phyloP scores from a whole-genome alignment of 2,329 filamentous ascomycete species.

The Fusarium devonianum region DNA sequence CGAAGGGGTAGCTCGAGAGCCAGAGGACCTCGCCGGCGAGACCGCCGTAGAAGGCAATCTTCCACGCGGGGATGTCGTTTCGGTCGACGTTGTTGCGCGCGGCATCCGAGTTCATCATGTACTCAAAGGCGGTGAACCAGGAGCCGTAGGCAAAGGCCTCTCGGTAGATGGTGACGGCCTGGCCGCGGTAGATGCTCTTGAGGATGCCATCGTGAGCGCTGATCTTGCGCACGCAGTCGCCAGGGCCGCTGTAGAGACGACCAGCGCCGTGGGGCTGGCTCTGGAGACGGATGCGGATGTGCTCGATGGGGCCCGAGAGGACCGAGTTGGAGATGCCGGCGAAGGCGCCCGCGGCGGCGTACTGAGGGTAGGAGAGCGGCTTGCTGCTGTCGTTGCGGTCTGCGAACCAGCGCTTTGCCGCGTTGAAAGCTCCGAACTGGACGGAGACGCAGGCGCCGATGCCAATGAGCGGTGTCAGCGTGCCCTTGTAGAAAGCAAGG shows the following conservation, averaged over 20 bases:
- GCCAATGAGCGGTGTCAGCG: slow-evolving; percentile 89
- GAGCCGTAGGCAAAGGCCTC: slow-evolving; percentile 95
- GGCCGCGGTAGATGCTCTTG: slow-evolving; percentile 83
- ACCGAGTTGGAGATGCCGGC: slow-evolving; percentile 90
- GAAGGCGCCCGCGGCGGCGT: slow-evolving; percentile 90
- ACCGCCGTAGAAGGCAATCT: slow-evolving; percentile 91
- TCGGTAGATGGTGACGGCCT: slow-evolving; percentile 82
- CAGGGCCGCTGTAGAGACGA: slow-evolving; percentile 80
- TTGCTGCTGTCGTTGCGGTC: slow-evolving; percentile 68
- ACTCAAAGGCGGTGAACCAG: slow-evolving; percentile 97
- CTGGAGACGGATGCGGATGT: slow-evolving; percentile 94
- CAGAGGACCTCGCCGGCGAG: slow-evolving; percentile 93
- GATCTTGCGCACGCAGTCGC: slow-evolving; percentile 91
- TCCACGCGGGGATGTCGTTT: slow-evolving; percentile 79
- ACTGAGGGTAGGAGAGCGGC: slow-evolving; percentile 83
- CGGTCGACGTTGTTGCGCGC: slow-evolving; percentile 77
- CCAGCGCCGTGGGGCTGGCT: slow-evolving; percentile 89
- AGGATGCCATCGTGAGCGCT: slow-evolving; percentile 69
- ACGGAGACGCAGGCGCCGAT: slow-evolving; percentile 98
- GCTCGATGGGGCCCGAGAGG: slow-evolving; percentile 92
- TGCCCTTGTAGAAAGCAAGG: slow-evolving; percentile 97
- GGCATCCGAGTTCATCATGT: slow-evolving; percentile 91
- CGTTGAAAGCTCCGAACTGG: slow-evolving; percentile 97
- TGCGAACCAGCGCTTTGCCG: slow-evolving; percentile 87
- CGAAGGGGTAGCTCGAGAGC: slow-evolving; percentile 92